phyloP scores from a whole-genome alignment of 805 yeast genomes.

The Spathaspora passalidarum region DNA sequence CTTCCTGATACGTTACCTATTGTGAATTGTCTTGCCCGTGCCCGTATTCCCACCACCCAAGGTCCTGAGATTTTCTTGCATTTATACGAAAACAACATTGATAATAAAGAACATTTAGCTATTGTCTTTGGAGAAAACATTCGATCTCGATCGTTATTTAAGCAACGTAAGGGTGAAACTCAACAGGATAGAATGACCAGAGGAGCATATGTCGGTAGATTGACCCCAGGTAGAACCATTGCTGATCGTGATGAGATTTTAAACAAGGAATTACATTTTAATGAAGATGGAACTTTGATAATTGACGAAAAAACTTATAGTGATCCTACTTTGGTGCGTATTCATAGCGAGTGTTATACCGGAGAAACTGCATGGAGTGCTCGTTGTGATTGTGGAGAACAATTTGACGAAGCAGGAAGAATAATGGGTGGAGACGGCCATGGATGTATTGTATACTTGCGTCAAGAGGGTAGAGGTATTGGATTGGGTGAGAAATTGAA shows the following conservation, averaged over 20 bases:
- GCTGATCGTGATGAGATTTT: slow-evolving; percentile 57
- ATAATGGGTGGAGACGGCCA: slow-evolving; percentile 83
- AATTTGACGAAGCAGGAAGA: slow-evolving; percentile 95
- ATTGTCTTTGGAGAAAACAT: slow-evolving; percentile 94
- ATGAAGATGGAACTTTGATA: slow-evolving; percentile 26
- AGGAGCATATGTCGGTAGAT: slow-evolving; percentile 91
- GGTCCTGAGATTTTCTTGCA: slow-evolving; percentile 95
- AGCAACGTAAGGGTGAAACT: slow-evolving; percentile 61
- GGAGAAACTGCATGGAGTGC: slow-evolving; percentile 99
- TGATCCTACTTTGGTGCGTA: slow-evolving; percentile 69
- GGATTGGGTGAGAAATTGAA: slow-evolving; percentile 97
- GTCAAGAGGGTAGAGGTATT: slow-evolving; percentile 98
- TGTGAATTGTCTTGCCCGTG: slow-evolving; percentile 88
- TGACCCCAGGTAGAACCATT: slow-evolving; percentile 77
- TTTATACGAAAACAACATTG: slow-evolving; percentile 80
- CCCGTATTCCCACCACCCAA: slow-evolving; percentile 92
- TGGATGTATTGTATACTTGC: slow-evolving; percentile 91
- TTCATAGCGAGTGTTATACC: slow-evolving; percentile 96
- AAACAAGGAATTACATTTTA: slow-evolving; percentile 28
- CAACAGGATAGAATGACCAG: slow-evolving; percentile 96
- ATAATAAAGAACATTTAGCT: slow-evolving; percentile 92
- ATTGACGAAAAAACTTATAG: slow-evolving; percentile 28
- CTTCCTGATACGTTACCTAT: slow-evolving; percentile 60
- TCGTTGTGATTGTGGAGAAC: slow-evolving; percentile 98
- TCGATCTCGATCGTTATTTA: slow-evolving; percentile 71